Base-by-base conservation (phyloP, 768 basidiomycete genomes). In the Clitopilus hobsonii region DNA sequence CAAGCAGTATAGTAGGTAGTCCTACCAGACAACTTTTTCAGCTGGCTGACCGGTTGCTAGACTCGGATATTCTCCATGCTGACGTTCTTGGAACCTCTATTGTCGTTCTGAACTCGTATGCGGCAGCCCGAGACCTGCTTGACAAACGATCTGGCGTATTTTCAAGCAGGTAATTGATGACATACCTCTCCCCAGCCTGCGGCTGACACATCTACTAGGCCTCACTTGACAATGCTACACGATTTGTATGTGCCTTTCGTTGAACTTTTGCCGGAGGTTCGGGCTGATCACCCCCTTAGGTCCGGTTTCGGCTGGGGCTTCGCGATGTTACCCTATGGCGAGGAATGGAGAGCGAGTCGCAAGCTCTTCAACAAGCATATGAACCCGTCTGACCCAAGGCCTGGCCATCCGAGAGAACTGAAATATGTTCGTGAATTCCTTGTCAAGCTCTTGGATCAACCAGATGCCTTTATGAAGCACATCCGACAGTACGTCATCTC, bases 261-360 rank as follows among this genome's bases (percentile, higher is more conserved):
- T 20, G 6, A 2, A 48, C 13, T 16, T 10, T 49, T 49, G 16
- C 6, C 5, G n/a, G 27, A 49, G 2, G 5, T 16, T 49, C 60
- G 55, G 32, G n/a, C 25, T 53, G 16, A 48, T 29, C 18, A 18
- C 3, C 32, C 26, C 28, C 25, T 11, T 24, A 66, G 61, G 16
- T 60, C 60, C 28, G 63, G 65, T 41, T 60, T 57, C 38, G 57
- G 53, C n/a, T 61, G 60, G 36, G 61, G 57, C 38, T 60, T 68
- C 20, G 41, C 60, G 7, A 61, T 67, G 49, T 52, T 66, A 26
- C 64, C 63, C 50, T 70, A 73, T 53, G 67, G 67, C 29, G 63
- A 71, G 22, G 55, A 58, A 55, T 73, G 73, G 71, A 67, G 66
- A 38, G 28, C 67, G 24, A 66, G 65, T 27, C 63, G 71, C 54